These are phyloP conservation scores for Cladophialophora chaetospira DNA, from an alignment of 2,329 filamentous ascomycete species.

Conservation along the genomic window DNA sequence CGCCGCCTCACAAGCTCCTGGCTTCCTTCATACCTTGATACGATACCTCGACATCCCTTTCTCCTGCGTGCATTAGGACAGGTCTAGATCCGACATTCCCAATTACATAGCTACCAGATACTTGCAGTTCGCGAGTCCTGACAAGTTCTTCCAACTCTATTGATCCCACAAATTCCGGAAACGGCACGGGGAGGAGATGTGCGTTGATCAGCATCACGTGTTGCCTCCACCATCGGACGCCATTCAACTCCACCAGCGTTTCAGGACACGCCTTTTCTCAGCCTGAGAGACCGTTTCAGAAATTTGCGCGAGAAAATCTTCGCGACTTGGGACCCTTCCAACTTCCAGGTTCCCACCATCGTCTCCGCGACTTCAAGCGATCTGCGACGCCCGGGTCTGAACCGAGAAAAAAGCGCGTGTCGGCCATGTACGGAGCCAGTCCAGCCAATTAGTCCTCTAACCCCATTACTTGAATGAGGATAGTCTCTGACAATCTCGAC, in stretches of 20 bases:
- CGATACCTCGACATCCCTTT: neutral
- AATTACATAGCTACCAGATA: neutral
- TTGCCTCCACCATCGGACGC: neutral
- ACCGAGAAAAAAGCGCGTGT: neutral
- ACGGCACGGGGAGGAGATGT: slow-evolving; percentile 3
- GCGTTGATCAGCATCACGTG: neutral
- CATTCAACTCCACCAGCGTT: slow-evolving; percentile 6
- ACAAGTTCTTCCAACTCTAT: neutral
- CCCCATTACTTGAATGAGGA: slow-evolving; percentile 17
- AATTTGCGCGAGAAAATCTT: slow-evolving; percentile 6
- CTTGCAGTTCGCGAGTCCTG: neutral
- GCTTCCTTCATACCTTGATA: neutral
- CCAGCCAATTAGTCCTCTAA: slow-evolving; percentile 5
- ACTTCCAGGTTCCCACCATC: neutral
- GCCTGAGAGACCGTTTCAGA: slow-evolving; percentile 15
- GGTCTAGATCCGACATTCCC: neutral
- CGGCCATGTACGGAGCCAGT: neutral
- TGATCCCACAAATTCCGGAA: slow-evolving; percentile 15
- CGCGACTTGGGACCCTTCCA: neutral
- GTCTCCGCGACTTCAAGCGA: neutral
- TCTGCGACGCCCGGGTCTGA: slow-evolving; percentile 1
- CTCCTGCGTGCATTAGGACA: slow-evolving; percentile 4
- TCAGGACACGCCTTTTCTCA: slow-evolving; percentile 8
- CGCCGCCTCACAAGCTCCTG: too few relatives aligned
- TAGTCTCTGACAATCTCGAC: neutral